Base-by-base conservation (phyloP, 768 basidiomycete genomes). In the Mycena rebaudengoi region DNA sequence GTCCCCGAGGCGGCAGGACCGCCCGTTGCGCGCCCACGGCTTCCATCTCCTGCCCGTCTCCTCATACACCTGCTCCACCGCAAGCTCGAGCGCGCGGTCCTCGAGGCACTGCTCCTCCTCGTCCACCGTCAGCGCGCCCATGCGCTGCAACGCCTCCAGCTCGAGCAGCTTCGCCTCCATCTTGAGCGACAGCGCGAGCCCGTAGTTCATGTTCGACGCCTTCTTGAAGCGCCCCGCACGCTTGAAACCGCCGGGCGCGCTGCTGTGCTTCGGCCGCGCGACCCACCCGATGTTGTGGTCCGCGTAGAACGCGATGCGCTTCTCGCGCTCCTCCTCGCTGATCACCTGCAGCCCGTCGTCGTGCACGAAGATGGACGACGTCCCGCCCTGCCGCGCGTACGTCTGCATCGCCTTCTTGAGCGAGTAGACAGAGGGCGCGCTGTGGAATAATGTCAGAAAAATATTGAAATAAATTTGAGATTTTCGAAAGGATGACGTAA, bases 151-250 rank as follows among this genome's bases (percentile, higher is more conserved):
- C 11, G 78, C 75, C 70, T 88, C 85, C 18, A 88, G 74, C 14
- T 72, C 77, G 29, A 78, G 65, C 40, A 86, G 79, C 64, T 84
- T 80, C 70, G 83, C 85, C 77, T 84, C 85, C 81, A 85, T 81
- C 62, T 87, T 84, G 28, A 94, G 80, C 5, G 88, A 90, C 6
- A 94, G 81, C 69, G 88, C 78, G 10, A 84, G 80, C 0, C 89
- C 92, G 70, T 88, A 93, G 72, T 95, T 96, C 91, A 96, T 92
- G 75, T 96, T 96, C 3, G 87, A 89, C 1, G 92, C 92, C 75
- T 96, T 96, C 83, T 96, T 95, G 86, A 96, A 96, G 16, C 93
- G 86, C 40, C 94, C 94, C 29, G 91, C 91, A 48, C 94, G 91
- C 63, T 90, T 85, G 80, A 86, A 93, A 1, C 91, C 92, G 71